phyloP scores from a whole-genome alignment of 2,329 filamentous ascomycete species.

The Monilinia laxa region DNA sequence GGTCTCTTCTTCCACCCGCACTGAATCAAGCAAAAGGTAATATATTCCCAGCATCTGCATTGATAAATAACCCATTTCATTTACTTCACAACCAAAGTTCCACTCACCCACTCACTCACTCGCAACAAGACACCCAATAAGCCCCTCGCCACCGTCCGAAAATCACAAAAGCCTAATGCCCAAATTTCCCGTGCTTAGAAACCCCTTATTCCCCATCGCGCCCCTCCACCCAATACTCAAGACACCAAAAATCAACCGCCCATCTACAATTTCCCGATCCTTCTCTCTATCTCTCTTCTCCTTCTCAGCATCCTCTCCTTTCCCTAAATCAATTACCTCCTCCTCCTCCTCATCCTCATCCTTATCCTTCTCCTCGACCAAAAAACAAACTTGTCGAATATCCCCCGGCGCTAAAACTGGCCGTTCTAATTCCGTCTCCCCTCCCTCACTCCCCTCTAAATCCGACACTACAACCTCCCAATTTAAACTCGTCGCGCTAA shows the following conservation, averaged over 20 bases:
- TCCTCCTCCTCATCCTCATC: conserved; percentile 36
- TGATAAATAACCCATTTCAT: no score
- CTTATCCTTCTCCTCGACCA: conserved; percentile 47
- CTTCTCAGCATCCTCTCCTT: conserved; percentile 25
- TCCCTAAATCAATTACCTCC: conserved; percentile 36
- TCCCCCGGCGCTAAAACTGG: conserved; percentile 62
- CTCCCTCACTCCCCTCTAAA: conserved; percentile 27
- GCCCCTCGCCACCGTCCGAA: no score
- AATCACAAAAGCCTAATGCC: conserved; percentile 46
- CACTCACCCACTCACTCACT: no score
- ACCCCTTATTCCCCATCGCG: conserved; percentile 85
- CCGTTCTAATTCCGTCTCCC: conserved; percentile 48
- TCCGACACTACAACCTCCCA: conserved; percentile 46
- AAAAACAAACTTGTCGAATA: conserved; percentile 65
- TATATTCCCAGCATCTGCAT: no score
- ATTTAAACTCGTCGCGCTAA: conserved; percentile 56
- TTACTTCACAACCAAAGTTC: no score
- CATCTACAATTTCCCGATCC: conserved; percentile 49
- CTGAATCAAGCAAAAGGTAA: no score
- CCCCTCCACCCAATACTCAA: conserved; percentile 85
- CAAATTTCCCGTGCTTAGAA: conserved; percentile 82
- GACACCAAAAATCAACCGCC: conserved; percentile 70
- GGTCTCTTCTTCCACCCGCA: no score
- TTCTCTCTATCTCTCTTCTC: conserved; percentile 34
- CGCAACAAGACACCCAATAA: no score